Evolutionary conservation across 106 monocot genomes (phyloP).

Genomic region (Dactylorhiza incarnata): DNA sequence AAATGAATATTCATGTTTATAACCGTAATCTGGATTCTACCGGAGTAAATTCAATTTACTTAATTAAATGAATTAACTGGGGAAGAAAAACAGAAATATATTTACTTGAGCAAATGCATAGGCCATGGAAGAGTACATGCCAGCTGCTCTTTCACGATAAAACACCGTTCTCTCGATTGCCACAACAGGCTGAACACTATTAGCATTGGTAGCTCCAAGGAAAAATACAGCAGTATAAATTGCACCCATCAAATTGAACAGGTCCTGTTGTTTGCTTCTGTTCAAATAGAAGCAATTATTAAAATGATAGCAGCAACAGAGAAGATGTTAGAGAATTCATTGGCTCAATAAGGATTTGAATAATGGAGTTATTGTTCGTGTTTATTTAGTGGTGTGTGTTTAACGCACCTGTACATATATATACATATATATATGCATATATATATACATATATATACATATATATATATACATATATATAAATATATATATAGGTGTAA

Average conservation of each 20-base stretch:
- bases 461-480: too few relatives aligned
- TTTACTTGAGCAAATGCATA: constrained; percentile 90
- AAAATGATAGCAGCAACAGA: neutral
- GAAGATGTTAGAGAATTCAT: too few relatives aligned
- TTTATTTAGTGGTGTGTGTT: too few relatives aligned
- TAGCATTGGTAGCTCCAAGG: constrained; percentile 51
- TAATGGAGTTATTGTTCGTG: too few relatives aligned
- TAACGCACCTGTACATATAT: too few relatives aligned
- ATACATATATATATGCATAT: too few relatives aligned
- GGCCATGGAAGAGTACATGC: constrained; percentile 81
- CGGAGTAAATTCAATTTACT: too few relatives aligned
- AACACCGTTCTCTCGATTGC: constrained; percentile 71
- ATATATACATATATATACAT: too few relatives aligned
- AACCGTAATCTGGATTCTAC: too few relatives aligned
- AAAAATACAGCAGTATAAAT: constrained; percentile 64
- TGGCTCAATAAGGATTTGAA: too few relatives aligned
- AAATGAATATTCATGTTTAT: too few relatives aligned
- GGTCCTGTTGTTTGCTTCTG: constrained; percentile 62
- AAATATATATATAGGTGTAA: too few relatives aligned
- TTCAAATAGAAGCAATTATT: constrained; percentile 7
- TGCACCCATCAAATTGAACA: constrained; percentile 50
- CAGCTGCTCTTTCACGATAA: constrained; percentile 86
- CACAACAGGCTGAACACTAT: constrained; percentile 67
- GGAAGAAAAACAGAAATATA: neutral
- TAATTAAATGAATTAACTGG: neutral